These are phyloP conservation scores for Kodamaea neixiangensis DNA, from an alignment of 805 yeast species.

Conservation along the genomic window DNA sequence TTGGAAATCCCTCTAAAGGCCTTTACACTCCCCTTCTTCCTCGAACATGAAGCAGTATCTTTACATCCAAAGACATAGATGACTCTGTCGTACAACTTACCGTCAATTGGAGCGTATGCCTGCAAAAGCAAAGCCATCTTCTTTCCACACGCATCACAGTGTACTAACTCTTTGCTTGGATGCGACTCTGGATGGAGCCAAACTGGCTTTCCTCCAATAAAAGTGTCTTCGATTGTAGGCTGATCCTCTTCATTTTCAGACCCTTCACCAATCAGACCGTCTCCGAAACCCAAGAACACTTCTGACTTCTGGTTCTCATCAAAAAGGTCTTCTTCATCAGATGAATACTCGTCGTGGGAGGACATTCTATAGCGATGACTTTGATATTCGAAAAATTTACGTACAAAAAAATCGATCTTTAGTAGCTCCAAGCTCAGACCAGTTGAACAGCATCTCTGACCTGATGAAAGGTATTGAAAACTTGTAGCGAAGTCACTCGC, in stretches of 20 bases:
- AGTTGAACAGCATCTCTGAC: no score
- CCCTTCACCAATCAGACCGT: conserved; percentile 48
- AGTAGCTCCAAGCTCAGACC: no score
- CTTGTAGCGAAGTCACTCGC: no score
- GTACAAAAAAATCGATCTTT: not conserved
- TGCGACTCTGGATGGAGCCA: conserved; percentile 66
- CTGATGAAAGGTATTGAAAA: no score
- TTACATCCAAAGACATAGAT: conserved; percentile 81
- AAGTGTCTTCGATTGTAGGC: conserved; percentile 61
- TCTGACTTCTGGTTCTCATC: conserved; percentile 32
- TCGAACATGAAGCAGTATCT: conserved; percentile 53
- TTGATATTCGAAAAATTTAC: not conserved
- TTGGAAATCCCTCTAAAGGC: conserved; percentile 76
- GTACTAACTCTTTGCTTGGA: conserved; percentile 54
- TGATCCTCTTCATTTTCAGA: conserved; percentile 34
- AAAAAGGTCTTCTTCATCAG: conserved; percentile 48
- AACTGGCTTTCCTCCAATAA: conserved; percentile 71
- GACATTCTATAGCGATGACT: conserved; percentile 19
- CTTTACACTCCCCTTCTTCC: conserved; percentile 68
- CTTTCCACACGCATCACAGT: conserved; percentile 66
- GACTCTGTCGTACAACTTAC: conserved; percentile 73
- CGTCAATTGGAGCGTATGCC: conserved; percentile 76
- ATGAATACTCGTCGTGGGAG: conserved; percentile 51
- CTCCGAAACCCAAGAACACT: conserved; percentile 65
- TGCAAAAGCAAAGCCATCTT: conserved; percentile 72